Evolutionary conservation across 345 rosid species (phyloP).

Genomic region (Corchorus olitorius): DNA sequence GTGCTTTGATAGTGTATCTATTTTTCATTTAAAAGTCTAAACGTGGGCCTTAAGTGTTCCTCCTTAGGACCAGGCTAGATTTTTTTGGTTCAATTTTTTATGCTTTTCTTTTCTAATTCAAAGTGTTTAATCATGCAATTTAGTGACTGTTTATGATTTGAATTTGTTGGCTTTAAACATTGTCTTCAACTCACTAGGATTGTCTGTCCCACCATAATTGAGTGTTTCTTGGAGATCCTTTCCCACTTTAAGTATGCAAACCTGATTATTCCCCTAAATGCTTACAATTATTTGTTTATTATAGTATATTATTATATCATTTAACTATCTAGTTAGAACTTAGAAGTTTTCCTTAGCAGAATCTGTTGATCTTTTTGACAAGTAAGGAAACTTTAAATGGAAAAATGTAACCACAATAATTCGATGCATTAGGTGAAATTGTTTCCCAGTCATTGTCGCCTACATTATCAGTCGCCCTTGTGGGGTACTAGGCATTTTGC

Average conservation of each 20-base stretch:
- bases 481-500: slow-evolving; percentile 10
- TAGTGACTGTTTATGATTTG: slow-evolving; percentile 1
- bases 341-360: not conserved
- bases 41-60: not conserved
- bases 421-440: not conserved
- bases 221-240: slow-evolving; percentile 19
- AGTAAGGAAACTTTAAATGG: not conserved
- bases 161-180: not conserved
- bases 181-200: slow-evolving; percentile 7
- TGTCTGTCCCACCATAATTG: slow-evolving; percentile 30
- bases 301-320: not conserved
- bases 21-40: not conserved
- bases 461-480: not conserved
- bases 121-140: not conserved
- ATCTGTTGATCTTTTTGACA: not conserved
- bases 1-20: not conserved
- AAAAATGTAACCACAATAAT: not conserved
- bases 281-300: slow-evolving; percentile 1
- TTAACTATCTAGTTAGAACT: too few relatives aligned
- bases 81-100: not conserved
- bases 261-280: slow-evolving; percentile 2
- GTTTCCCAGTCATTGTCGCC: not conserved
- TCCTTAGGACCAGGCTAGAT: not conserved
- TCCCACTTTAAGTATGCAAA: slow-evolving; percentile 8
- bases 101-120: not conserved